Conservation (phyloP, 2,329 filamentous ascomycete species). For the Alternaria gaisen region DNA sequence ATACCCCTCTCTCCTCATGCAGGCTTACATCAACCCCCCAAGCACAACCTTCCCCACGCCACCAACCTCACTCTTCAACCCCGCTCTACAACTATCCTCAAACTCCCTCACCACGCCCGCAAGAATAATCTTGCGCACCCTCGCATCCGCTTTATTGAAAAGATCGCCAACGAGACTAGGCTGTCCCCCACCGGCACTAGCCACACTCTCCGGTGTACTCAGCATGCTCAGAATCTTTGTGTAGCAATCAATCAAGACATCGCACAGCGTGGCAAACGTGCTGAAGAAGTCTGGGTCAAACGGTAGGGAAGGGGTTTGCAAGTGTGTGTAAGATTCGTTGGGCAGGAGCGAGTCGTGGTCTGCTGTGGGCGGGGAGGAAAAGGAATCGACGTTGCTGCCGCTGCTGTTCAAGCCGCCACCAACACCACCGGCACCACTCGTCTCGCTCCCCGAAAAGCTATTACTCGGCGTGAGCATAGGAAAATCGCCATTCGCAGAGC, state of each 20-base stretch:
- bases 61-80: constrained; percentile 81
- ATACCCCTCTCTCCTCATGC: background rate
- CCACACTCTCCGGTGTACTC: constrained; percentile 67
- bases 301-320: constrained; percentile 89
- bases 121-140: constrained; percentile 87
- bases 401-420: too few species aligned
- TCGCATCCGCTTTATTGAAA: constrained; percentile 88
- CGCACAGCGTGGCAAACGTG: constrained; percentile 94
- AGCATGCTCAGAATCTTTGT: constrained; percentile 78
- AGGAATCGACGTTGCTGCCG: background rate
- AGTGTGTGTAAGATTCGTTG: constrained; percentile 88
- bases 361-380: constrained; percentile 43
- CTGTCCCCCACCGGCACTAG: constrained; percentile 34
- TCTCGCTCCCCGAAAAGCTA: constrained; percentile 37
- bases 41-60: constrained; percentile 89
- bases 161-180: constrained; percentile 72
- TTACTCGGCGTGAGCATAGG: constrained; percentile 30
- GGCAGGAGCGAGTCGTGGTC: constrained; percentile 42
- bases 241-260: constrained; percentile 94
- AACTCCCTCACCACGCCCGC: constrained; percentile 90
- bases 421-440: background rate
- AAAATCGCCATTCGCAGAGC: constrained; percentile 64
- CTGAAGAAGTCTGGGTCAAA: constrained; percentile 98
- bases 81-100: constrained; percentile 81
- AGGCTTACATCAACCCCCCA: constrained; percentile 75